Base-by-base conservation (phyloP, 148 eudicot species). In the Hydrangea macrophylla region DNA sequence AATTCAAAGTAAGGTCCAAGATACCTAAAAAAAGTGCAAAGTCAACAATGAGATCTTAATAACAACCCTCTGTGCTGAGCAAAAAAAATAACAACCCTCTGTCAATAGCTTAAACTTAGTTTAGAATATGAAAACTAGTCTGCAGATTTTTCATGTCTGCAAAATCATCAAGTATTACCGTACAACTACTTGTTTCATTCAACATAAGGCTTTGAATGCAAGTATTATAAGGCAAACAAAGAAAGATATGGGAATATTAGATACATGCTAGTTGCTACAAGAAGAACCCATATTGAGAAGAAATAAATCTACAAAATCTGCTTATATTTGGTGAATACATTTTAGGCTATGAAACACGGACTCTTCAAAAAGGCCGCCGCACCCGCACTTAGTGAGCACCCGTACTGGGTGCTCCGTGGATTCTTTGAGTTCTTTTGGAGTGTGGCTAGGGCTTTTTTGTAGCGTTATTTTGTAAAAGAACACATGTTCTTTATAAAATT, bases 1-100 rank as follows among this genome's bases (percentile, higher is more conserved):
- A 87, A 78, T 94, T 94, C 55, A 89, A 77, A 28, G 80, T 40
- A 55, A 89, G 20, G 60, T 94, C 99, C 85, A 94, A 78, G 22
- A 91, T 67, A 84, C 99, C 99, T 94, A 68, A 42, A 28, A 73
- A 32, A 35, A 60, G 60, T 27, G 51, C 36, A 55, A 8, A 73
- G 25, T 60, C 8, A 45, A 65, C 42, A 68, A 62, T 25, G 59
- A 70, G 67, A 59, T 64, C 7, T 28, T 2, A 20, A 36, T 63
- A 27, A 63, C 20, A 53, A 18, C n/a, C n/a, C n/a, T n/a, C n/a
- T n/a, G n/a, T n/a, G n/a, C n/a, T n/a, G n/a, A n/a, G n/a, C n/a
- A n/a, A n/a, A n/a, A n/a, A n/a, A n/a, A n/a, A n/a, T n/a, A n/a
- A n/a, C n/a, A n/a, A n/a, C 5, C 72, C 12, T 33, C 25, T 70